phyloP scores from a whole-genome alignment of 805 yeast species.

The Helenozyma rhizophorensis region DNA sequence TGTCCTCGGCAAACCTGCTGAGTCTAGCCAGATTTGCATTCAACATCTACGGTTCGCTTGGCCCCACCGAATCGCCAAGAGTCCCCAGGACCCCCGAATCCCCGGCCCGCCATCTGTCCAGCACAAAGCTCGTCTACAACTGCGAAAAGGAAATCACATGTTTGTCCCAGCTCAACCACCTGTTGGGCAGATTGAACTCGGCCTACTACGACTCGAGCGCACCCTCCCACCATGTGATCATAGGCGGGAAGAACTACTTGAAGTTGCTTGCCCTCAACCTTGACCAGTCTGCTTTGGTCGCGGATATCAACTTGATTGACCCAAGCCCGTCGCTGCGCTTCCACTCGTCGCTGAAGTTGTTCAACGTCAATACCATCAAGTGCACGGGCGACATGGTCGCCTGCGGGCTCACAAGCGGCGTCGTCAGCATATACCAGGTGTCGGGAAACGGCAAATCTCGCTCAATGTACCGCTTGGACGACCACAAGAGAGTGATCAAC shows the following conservation, averaged over 20 bases:
- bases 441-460: slow-evolving; percentile 29
- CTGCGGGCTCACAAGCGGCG: slow-evolving; percentile 38
- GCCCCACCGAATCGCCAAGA: slow-evolving; percentile 15
- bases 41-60: slow-evolving; percentile 49
- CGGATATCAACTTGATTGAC: slow-evolving; percentile 33
- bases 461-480: slow-evolving; percentile 26
- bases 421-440: slow-evolving; percentile 28
- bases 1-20: slow-evolving; percentile 14
- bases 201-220: slow-evolving; percentile 7
- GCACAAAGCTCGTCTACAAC: slow-evolving; percentile 13
- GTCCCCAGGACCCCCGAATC: slow-evolving; percentile 6
- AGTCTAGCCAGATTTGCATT: slow-evolving; percentile 53
- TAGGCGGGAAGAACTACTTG: slow-evolving; percentile 41
- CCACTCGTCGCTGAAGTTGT: slow-evolving; percentile 19
- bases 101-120: slow-evolving; percentile 1
- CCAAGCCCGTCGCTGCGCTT: slow-evolving; percentile 12
- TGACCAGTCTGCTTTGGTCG: slow-evolving; percentile 28
- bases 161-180: slow-evolving; percentile 21
- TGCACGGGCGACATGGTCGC: slow-evolving; percentile 31
- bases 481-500: slow-evolving; percentile 40
- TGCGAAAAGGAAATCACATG: slow-evolving; percentile 22
- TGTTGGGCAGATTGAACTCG: slow-evolving; percentile 13
- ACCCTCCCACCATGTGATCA: slow-evolving; percentile 29
- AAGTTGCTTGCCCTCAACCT: slow-evolving; percentile 27
- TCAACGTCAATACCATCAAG: slow-evolving; percentile 38